phyloP scores from a whole-genome alignment of 129 eudicot species.

The Centaurea solstitialis region DNA sequence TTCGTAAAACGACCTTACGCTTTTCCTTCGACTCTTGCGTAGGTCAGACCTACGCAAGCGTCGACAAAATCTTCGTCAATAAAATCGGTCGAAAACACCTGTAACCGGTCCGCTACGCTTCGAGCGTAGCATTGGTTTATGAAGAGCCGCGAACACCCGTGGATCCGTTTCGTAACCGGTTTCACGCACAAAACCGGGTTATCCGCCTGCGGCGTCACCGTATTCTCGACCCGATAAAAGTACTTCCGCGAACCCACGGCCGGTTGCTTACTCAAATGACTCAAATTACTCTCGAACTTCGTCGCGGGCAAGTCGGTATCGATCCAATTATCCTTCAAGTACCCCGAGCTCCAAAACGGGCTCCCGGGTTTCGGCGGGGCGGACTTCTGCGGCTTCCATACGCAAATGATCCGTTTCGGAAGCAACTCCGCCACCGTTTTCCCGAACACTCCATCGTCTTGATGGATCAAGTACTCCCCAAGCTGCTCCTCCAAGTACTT shows the following conservation, averaged over 20 bases:
- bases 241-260: conserved; percentile 53
- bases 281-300: conserved; percentile 85
- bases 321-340: conserved; percentile 92
- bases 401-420: conserved; percentile 77
- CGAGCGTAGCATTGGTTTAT: conserved; percentile 60
- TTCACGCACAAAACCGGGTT: conserved; percentile 84
- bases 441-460: conserved; percentile 71
- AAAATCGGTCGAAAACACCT: conserved; percentile 77
- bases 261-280: conserved; percentile 65
- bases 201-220: conserved; percentile 92
- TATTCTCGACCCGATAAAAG: conserved; percentile 94
- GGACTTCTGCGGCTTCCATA: conserved; percentile 92
- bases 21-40: conserved; percentile 81
- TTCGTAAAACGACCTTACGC: conserved; percentile 5
- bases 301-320: conserved; percentile 88
- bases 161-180: conserved; percentile 88
- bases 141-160: conserved; percentile 64
- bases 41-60: conserved; percentile 84
- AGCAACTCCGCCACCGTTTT: conserved; percentile 75
- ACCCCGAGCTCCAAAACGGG: conserved; percentile 74
- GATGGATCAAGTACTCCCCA: conserved; percentile 79
- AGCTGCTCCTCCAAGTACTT: conserved; percentile 72
- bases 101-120: conserved; percentile 63
- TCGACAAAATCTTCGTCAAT: conserved; percentile 81
- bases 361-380: conserved; percentile 68